Evolutionary conservation across 768 basidiomycete species (phyloP).

Genomic region (Pleurotus cornucopiae): DNA sequence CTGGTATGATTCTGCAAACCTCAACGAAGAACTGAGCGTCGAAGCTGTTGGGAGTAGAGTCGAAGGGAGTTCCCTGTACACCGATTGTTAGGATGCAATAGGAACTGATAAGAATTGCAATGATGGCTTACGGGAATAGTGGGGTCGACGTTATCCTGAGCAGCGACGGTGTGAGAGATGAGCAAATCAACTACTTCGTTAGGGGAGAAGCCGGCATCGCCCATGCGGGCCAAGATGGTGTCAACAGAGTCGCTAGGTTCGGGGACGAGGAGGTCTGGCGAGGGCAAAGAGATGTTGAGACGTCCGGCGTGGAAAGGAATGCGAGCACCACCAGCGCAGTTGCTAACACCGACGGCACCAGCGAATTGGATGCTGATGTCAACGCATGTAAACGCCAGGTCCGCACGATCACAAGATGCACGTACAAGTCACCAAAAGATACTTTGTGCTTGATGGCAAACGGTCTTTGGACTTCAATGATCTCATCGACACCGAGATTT

Average conservation of each 20-base stretch:
- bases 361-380: slow-evolving; percentile 28
- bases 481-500: slow-evolving; percentile 26
- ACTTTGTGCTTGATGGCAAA: slow-evolving; percentile 26
- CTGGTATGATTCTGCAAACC: slow-evolving; percentile 7
- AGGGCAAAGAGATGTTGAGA: not conserved
- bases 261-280: slow-evolving; percentile 8
- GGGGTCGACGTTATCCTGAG: slow-evolving; percentile 16
- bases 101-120: not conserved
- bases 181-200: slow-evolving; percentile 14
- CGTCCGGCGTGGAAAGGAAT: slow-evolving; percentile 7
- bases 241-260: slow-evolving; percentile 9
- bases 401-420: not conserved
- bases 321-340: slow-evolving; percentile 17
- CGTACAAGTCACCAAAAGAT: slow-evolving; percentile 32
- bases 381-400: not conserved
- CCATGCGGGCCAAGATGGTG: slow-evolving; percentile 14
- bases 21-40: slow-evolving; percentile 29
- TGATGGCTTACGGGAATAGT: slow-evolving; percentile 17
- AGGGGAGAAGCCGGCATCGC: slow-evolving; percentile 15
- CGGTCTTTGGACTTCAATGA: slow-evolving; percentile 23
- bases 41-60: slow-evolving; percentile 24
- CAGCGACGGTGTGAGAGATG: slow-evolving; percentile 14
- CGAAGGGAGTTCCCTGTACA: slow-evolving; percentile 22
- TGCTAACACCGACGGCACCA: slow-evolving; percentile 25
- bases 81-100: slow-evolving; percentile 6